These are phyloP conservation scores for Pythium monospermum DNA, from an alignment of 352 stramenopile genomes.

Conservation along the genomic window DNA sequence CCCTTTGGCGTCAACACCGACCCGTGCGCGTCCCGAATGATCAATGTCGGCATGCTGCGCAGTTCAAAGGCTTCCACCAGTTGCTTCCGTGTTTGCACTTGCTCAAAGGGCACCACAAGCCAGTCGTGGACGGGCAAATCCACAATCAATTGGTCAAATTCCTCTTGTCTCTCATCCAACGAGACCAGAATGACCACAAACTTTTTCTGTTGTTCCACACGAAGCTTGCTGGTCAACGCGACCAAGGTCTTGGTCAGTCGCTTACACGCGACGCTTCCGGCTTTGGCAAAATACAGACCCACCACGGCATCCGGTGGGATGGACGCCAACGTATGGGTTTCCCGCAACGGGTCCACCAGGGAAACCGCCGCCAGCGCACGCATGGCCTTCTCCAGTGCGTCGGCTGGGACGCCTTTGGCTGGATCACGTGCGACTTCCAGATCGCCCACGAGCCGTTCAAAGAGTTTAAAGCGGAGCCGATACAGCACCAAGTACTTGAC, in stretches of 20 bases:
- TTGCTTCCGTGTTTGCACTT: conserved; percentile 65
- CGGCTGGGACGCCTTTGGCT: conserved; percentile 38
- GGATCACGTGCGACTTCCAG: conserved; percentile 54
- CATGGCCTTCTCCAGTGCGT: conserved; percentile 50
- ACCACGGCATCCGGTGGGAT: conserved; percentile 55
- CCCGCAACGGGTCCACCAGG: conserved; percentile 71
- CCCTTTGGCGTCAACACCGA: conserved; percentile 67
- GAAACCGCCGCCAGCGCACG: conserved; percentile 54
- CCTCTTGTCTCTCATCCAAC: conserved; percentile 57
- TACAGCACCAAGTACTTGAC: conserved; percentile 71
- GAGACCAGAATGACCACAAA: conserved; percentile 76
- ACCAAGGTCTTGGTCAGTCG: conserved; percentile 51
- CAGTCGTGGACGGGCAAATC: conserved; percentile 56
- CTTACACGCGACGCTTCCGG: conserved; percentile 38
- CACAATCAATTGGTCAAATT: conserved; percentile 43
- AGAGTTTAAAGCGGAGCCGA: conserved; percentile 64
- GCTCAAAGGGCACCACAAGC: conserved; percentile 68
- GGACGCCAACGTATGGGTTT: conserved; percentile 46
- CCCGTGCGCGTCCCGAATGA: conserved; percentile 51
- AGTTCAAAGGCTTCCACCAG: conserved; percentile 65
- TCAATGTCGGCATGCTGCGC: conserved; percentile 46
- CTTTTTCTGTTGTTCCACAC: conserved; percentile 30
- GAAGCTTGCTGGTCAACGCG: conserved; percentile 39
- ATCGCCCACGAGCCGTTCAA: conserved; percentile 44
- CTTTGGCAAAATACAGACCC: conserved; percentile 70